A percentile compares a stretch with the other conserved stretches of the same genome.
These are phyloP conservation scores for Chlamydomonas eustigma DNA, from an alignment of 139 green algal species.

Conservation along the genomic window DNA sequence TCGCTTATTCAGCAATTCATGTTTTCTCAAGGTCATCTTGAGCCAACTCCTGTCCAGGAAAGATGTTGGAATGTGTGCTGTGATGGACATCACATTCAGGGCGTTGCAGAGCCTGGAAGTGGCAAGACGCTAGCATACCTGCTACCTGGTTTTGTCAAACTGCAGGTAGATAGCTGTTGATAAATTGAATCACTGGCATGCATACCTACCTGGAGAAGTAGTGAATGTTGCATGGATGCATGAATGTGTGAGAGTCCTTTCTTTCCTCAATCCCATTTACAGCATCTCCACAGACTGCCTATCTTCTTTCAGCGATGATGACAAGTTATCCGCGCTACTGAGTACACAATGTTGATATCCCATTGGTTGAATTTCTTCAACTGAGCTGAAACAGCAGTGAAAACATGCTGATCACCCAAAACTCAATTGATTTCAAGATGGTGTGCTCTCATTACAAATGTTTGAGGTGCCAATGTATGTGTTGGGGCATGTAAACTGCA, in stretches of 20 bases:
- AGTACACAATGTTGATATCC: constrained; percentile 16
- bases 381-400: constrained; percentile 17
- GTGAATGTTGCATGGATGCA: too few species aligned
- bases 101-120: constrained; percentile 67
- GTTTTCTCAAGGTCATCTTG: constrained; percentile 38
- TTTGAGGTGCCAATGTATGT: too few species aligned
- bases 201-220: too few species aligned
- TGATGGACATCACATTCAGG: constrained; percentile 41
- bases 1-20: not conserved
- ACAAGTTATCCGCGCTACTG: constrained; percentile 37
- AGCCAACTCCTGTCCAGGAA: constrained; percentile 69
- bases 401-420: too few species aligned
- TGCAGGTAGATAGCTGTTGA: constrained; percentile 18
- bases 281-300: not conserved
- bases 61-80: constrained; percentile 26
- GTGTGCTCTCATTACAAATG: too few species aligned
- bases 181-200: too few species aligned
- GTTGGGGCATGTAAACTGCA: too few species aligned
- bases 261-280: too few species aligned
- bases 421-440: too few species aligned
- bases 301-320: not conserved
- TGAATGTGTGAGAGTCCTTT: too few species aligned
- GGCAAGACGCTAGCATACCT: constrained; percentile 86
- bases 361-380: constrained; percentile 29
- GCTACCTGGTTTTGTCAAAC: constrained; percentile 47